phyloP scores from a whole-genome alignment of 2,329 filamentous ascomycete genomes.

The Claviceps sp. region DNA sequence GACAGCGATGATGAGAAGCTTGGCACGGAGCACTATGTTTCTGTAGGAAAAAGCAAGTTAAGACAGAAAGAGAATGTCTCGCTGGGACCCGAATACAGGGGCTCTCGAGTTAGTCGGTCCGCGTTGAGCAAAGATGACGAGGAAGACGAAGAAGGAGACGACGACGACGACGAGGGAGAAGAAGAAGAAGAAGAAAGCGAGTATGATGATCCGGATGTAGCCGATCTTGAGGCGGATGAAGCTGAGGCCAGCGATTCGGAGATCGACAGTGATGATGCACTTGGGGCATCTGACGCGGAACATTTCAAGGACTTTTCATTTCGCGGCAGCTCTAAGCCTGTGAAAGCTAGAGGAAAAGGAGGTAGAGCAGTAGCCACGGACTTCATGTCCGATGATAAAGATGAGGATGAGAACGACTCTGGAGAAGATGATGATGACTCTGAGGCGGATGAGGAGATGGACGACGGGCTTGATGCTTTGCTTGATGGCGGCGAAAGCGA shows the following conservation, averaged over 20 bases:
- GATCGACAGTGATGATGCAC: slow-evolving; percentile 54
- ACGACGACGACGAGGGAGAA: slow-evolving; percentile 24
- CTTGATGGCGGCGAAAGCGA: slow-evolving; percentile 18
- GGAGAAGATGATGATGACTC: slow-evolving; percentile 22
- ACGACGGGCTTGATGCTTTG: slow-evolving; percentile 23
- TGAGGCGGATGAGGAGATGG: slow-evolving; percentile 24
- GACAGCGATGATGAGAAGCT: slow-evolving; percentile 37
- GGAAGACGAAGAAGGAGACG: slow-evolving; percentile 22
- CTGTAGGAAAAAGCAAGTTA: slow-evolving; percentile 73
- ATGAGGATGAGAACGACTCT: slow-evolving; percentile 22
- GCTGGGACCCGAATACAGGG: slow-evolving; percentile 69
- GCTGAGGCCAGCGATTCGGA: slow-evolving; percentile 41
- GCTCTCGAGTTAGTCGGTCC: slow-evolving; percentile 59
- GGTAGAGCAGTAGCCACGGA: slow-evolving; percentile 40
- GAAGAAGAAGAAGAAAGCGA: slow-evolving; percentile 33
- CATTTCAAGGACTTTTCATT: slow-evolving; percentile 62
- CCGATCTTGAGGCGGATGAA: slow-evolving; percentile 39
- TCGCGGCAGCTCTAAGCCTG: slow-evolving; percentile 42
- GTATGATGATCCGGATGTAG: slow-evolving; percentile 43
- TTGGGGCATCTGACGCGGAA: slow-evolving; percentile 76
- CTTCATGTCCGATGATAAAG: slow-evolving; percentile 38
- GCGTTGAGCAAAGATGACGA: slow-evolving; percentile 45
- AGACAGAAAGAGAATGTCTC: slow-evolving; percentile 55
- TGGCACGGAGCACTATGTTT: slow-evolving; percentile 77
- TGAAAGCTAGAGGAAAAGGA: slow-evolving; percentile 19